Evolutionary conservation across 2,329 filamentous ascomycete genomes (phyloP).

Genomic region (Neonectria neomacrospora): DNA sequence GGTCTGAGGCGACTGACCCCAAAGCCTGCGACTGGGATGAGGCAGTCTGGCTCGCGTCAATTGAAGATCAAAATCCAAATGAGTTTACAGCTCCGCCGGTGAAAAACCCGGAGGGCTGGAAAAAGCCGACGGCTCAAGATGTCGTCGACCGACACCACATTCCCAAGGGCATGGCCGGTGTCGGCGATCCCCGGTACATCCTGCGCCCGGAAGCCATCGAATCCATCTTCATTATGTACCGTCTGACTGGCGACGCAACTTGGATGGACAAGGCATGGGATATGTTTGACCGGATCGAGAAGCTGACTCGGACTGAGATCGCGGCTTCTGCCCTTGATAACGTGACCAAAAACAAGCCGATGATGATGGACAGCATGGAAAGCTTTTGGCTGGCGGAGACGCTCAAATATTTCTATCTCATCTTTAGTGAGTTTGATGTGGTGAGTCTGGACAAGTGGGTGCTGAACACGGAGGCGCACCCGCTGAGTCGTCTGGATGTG

Average conservation of each 20-base stretch:
- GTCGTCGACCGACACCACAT: conserved; percentile 49
- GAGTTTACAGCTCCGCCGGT: conserved; percentile 40
- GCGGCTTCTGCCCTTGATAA: conserved; percentile 75
- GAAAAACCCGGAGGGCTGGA: conserved; percentile 36
- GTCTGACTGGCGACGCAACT: conserved; percentile 73
- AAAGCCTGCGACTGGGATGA: conserved; percentile 52
- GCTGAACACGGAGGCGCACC: conserved; percentile 68
- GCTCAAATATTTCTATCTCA: conserved; percentile 73
- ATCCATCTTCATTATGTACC: conserved; percentile 82
- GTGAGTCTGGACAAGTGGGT: conserved; percentile 72
- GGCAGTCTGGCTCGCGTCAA: conserved; percentile 44
- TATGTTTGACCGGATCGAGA: conserved; percentile 75
- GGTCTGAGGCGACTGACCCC: conserved; percentile 31
- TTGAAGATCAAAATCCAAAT: conserved; percentile 39
- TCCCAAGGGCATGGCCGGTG: conserved; percentile 64
- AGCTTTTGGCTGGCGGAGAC: conserved; percentile 80
- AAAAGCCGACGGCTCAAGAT: conserved; percentile 40
- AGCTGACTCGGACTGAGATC: conserved; percentile 68
- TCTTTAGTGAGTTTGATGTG: conserved; percentile 68
- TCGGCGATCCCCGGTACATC: conserved; percentile 69
- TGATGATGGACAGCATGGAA: conserved; percentile 72
- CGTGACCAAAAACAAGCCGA: conserved; percentile 55
- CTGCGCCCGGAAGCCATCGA: conserved; percentile 82
- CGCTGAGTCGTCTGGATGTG: conserved; percentile 49
- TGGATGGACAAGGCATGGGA: conserved; percentile 78